These are phyloP conservation scores for Aegilops bicornis DNA, from an alignment of 176 grass and related monocot genomes.

Conservation along the genomic window DNA sequence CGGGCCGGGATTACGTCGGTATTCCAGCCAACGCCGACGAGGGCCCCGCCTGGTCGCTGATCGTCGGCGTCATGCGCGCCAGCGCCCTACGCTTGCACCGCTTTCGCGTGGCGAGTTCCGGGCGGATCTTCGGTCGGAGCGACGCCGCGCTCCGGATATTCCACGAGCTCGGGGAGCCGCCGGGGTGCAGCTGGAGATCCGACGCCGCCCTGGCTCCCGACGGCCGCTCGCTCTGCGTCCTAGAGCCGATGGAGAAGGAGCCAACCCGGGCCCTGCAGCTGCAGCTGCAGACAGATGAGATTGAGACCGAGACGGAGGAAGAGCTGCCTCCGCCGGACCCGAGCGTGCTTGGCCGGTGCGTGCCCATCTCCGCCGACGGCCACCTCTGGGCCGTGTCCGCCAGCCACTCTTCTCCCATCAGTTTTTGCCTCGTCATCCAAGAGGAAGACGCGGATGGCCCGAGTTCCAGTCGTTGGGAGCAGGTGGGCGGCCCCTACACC, in stretches of 20 bases:
- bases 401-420: neutral
- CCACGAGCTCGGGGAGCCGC: neutral
- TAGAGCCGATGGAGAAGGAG: fast-evolving
- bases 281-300: no score
- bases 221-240: neutral
- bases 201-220: neutral
- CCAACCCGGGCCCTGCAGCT: neutral
- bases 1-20: no score
- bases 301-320: neutral
- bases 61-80: no score
- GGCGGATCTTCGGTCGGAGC: no score
- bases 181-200: neutral
- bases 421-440: fast-evolving
- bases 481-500: neutral
- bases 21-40: no score
- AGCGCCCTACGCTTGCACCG: no score
- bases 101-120: no score
- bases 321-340: no score
- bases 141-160: no score
- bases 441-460: no score
- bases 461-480: neutral
- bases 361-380: neutral
- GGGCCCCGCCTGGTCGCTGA: no score
- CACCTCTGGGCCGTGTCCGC: neutral
- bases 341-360: neutral